These are phyloP conservation scores for Spinellus fusiger DNA, from an alignment of 192 early-diverging fungal genomes.

Conservation along the genomic window DNA sequence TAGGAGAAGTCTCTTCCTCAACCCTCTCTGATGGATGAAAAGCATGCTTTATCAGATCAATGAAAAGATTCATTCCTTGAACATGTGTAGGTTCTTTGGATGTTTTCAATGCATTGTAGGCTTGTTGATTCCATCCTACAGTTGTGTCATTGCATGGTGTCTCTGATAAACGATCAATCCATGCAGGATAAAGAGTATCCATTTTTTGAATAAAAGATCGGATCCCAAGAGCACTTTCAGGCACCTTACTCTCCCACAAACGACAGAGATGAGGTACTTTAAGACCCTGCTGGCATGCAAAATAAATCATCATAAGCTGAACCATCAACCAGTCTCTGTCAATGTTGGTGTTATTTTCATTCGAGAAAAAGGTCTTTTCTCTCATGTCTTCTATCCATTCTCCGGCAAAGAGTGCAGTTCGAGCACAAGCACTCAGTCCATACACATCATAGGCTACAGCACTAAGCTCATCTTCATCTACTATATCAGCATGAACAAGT, in stretches of 20 bases:
- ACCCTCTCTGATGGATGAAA: too few species aligned
- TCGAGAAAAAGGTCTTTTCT: too few species aligned
- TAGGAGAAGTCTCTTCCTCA: background rate
- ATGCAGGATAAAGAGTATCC: background rate
- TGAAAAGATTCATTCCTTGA: too few species aligned
- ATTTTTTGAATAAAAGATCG: conserved; percentile 9
- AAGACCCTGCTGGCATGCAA: conserved; percentile 30
- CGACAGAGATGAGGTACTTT: conserved; percentile 18
- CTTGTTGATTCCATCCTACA: background rate
- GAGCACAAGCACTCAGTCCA: conserved; percentile 43
- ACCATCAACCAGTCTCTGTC: conserved; percentile 32
- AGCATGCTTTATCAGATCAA: too few species aligned
- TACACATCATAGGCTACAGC: conserved; percentile 39
- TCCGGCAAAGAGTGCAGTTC: conserved; percentile 36
- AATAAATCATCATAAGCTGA: conserved; percentile 23
- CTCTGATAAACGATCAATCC: conserved; percentile 4
- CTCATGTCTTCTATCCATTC: too few species aligned
- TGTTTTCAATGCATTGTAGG: too few species aligned
- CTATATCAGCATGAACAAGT: background rate
- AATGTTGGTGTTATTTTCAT: conserved; percentile 12
- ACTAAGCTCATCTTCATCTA: conserved; percentile 20
- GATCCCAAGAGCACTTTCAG: conserved; percentile 2
- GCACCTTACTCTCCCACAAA: conserved; percentile 7
- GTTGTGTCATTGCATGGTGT: background rate
- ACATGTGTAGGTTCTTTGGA: too few species aligned